Base-by-base conservation (phyloP, 805 yeast genomes). In the Wickerhamiella australiensis region DNA sequence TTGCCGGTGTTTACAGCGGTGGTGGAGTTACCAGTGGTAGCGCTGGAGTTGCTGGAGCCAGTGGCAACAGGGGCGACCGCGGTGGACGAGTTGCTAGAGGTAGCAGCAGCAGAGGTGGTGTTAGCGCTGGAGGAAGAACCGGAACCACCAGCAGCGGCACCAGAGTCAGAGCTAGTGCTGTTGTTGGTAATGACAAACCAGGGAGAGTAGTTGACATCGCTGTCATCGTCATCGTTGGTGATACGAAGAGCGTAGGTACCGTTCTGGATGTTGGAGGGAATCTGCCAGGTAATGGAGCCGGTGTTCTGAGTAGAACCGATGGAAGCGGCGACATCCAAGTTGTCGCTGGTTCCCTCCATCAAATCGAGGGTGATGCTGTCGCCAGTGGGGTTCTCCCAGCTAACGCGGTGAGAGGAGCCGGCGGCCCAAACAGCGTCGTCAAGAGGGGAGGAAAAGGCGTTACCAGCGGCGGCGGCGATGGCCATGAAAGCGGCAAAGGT, bases 231-330 rank as follows among this genome's bases (percentile, higher is more conserved):
- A 38, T 57, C 61, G 47, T 55, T 54, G 41, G 54, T 51, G 49
- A 65, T 65, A 57, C 59, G 61, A 40, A 67, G 52, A 25, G 66
- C 63, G 58, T 67, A 67, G 49, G 58, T 49, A 36, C 68, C 70
- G 33, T 61, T 49, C 40, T 52, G 23, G 27, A 66, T 31, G 36
- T 54, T 50, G 46, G 50, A 43, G 41, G 70, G 71, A 35, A 67
- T 59, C 29, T 54, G 52, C 71, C 71, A 67, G 45, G 57, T 53
- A 11, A 52, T 52, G 40, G 62, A 59, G 50, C 70, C 71, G 46
- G 59, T 60, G 64, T 67, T 67, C 47, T 60, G 51, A 47, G 56
- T 47, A 52, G 58, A 48, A 49, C 64, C 63, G 54, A 67, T 64
- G 50, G 66, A 61, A 50, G 65, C 52, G 15, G 63, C 67, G 17